Evolutionary conservation across 2,329 filamentous ascomycete species (phyloP).

Genomic region (Hymenoscyphus salicellus): DNA sequence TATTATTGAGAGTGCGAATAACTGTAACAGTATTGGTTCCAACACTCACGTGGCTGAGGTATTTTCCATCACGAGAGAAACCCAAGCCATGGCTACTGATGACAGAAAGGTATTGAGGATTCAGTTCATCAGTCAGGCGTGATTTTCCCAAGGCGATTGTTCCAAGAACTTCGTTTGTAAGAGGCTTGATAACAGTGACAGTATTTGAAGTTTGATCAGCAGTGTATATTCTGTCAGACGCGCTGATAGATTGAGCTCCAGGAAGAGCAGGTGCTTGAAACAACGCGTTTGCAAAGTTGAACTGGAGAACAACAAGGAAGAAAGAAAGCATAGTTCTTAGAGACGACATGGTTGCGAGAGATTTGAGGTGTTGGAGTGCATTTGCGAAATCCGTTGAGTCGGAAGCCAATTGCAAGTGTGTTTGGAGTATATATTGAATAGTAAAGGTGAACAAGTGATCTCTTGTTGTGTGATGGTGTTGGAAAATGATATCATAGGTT

Average conservation of each 20-base stretch:
- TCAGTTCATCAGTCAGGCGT: conserved; percentile 6
- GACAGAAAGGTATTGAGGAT: conserved; percentile 10
- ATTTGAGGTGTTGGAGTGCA: background rate
- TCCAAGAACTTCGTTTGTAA: conserved; percentile 10
- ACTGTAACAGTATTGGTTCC: conserved; percentile 9
- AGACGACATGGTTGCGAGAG: background rate
- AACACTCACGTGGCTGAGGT: conserved; percentile 3
- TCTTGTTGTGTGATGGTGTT: no score
- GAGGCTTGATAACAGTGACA: conserved; percentile 10
- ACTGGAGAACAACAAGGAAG: background rate
- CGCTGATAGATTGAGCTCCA: conserved; percentile 6
- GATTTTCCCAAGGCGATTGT: conserved; percentile 9
- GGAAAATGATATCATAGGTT: no score
- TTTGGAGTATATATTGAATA: no score
- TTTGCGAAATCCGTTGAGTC: background rate
- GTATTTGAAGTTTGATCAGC: conserved; percentile 12
- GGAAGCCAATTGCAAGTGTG: background rate
- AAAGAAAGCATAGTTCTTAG: background rate
- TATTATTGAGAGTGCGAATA: conserved; percentile 9
- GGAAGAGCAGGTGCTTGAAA: conserved; percentile 9
- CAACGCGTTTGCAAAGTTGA: background rate
- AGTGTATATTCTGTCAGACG: conserved; percentile 9
- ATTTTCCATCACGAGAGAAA: conserved; percentile 10
- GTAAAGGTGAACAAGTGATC: no score
- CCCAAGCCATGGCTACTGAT: conserved; percentile 12